Percentiles rank a stretch among this genome's conserved stretches.
These are phyloP conservation scores for Hortaea werneckii DNA, from an alignment of 2,329 filamentous ascomycete species.

Conservation along the genomic window DNA sequence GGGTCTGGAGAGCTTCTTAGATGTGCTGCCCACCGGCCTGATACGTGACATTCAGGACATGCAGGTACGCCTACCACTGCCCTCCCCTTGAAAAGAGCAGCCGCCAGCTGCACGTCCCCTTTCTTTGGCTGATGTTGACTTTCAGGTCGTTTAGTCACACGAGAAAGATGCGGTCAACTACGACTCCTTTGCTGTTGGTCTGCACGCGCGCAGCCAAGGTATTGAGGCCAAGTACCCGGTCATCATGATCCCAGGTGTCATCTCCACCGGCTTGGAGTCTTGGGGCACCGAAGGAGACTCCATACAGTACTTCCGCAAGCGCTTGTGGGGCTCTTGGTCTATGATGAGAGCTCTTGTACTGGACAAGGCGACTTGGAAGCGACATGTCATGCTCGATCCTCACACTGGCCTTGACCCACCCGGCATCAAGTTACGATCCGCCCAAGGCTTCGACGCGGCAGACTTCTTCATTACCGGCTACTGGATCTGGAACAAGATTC, in stretches of 20 bases:
- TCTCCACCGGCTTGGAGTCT: slow-evolving; percentile 91
- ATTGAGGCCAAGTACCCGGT: slow-evolving; percentile 75
- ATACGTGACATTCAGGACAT: slow-evolving; percentile 78
- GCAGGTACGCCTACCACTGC: slow-evolving; percentile 47
- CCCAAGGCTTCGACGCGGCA: slow-evolving; percentile 93
- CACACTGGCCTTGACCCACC: slow-evolving; percentile 83
- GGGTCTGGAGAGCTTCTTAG: slow-evolving; percentile 76
- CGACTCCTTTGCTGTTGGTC: slow-evolving; percentile 84
- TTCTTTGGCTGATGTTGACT: slow-evolving; percentile 19
- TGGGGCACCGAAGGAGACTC: slow-evolving; percentile 86
- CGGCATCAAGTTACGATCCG: slow-evolving; percentile 78
- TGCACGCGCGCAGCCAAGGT: slow-evolving; percentile 72
- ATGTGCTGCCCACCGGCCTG: slow-evolving; percentile 77
- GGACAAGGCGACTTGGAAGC: slow-evolving; percentile 92
- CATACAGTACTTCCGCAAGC: slow-evolving; percentile 83
- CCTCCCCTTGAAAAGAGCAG: neutral
- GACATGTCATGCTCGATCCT: slow-evolving; percentile 93
- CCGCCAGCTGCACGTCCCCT: neutral
- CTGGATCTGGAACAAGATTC: slow-evolving; percentile 99
- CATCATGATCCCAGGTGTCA: slow-evolving; percentile 95
- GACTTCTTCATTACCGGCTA: slow-evolving; percentile 88
- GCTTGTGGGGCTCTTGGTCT: slow-evolving; percentile 95
- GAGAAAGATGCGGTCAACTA: slow-evolving; percentile 84
- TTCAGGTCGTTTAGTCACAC: slow-evolving; percentile 49
- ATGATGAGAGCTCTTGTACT: slow-evolving; percentile 95